A percentile compares a stretch with the other conserved stretches of the same genome.
These are phyloP conservation scores for Fusarium sp. DNA, from an alignment of 2,329 filamentous ascomycete species.

Conservation along the genomic window DNA sequence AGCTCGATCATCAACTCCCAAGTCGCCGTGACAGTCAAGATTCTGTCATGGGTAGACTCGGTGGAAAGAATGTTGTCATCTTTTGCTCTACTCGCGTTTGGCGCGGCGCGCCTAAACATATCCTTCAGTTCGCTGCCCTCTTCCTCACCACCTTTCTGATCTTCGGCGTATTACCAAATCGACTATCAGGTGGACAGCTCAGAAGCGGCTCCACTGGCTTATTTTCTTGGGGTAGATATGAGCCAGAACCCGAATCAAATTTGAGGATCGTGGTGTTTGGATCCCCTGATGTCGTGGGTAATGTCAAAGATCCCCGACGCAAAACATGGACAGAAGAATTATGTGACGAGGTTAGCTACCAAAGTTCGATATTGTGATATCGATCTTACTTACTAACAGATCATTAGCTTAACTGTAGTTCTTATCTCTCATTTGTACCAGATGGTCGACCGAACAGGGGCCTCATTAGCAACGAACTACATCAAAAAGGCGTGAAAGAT, in stretches of 20 bases:
- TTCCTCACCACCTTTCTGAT: constrained; percentile 43
- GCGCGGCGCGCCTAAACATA: constrained; percentile 47
- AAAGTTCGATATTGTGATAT: neutral
- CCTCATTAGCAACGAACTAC: constrained; percentile 64
- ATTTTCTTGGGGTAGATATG: constrained; percentile 30
- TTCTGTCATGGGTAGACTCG: constrained; percentile 32
- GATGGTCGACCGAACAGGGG: constrained; percentile 55
- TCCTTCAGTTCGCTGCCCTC: constrained; percentile 42
- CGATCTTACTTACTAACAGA: neutral
- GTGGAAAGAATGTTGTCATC: constrained; percentile 47
- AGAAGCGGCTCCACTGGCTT: constrained; percentile 39
- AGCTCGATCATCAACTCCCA: constrained; percentile 35
- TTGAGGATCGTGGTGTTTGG: constrained; percentile 63
- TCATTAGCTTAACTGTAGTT: constrained; percentile 56
- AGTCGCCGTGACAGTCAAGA: constrained; percentile 27
- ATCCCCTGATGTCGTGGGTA: constrained; percentile 57
- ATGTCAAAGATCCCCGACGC: constrained; percentile 44
- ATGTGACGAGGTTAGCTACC: constrained; percentile 54
- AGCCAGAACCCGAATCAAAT: constrained; percentile 42
- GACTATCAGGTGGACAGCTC: constrained; percentile 34
- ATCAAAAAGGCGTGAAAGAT: constrained; percentile 54
- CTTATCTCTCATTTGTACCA: constrained; percentile 58
- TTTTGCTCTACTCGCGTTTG: constrained; percentile 55
- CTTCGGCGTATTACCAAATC: constrained; percentile 37
- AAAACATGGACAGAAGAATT: constrained; percentile 59